Evolutionary conservation across 768 basidiomycete species (phyloP).

Genomic region (Panaeolus papilionaceus): DNA sequence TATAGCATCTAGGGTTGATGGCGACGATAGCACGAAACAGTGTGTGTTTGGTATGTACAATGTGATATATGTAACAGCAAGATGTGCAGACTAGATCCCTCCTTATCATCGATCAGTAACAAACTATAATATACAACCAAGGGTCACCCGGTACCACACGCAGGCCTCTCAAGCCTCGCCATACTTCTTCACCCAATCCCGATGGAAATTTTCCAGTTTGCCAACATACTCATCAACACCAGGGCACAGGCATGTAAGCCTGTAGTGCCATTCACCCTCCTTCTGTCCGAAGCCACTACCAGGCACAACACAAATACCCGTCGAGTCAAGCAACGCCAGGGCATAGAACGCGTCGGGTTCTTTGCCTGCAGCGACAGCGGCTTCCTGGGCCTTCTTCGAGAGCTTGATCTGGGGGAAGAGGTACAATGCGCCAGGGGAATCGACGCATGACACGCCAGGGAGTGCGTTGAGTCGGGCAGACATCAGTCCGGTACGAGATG

Average conservation of each 20-base stretch:
- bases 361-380: constrained; percentile 74
- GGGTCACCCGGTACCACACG: neutral
- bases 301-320: constrained; percentile 93
- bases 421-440: constrained; percentile 93
- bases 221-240: constrained; percentile 92
- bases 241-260: constrained; percentile 93
- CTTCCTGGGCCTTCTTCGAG: constrained; percentile 72
- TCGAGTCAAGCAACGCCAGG: constrained; percentile 81
- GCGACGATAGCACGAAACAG: neutral
- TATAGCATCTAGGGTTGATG: neutral
- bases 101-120: neutral
- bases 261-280: constrained; percentile 88
- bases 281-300: constrained; percentile 96
- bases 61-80: constrained; percentile 9
- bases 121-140: constrained; percentile 9
- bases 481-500: constrained; percentile 75
- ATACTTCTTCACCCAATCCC: constrained; percentile 41
- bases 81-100: neutral
- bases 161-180: constrained; percentile 26
- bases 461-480: constrained; percentile 79
- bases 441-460: constrained; percentile 88
- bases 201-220: constrained; percentile 67
- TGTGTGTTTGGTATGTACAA: constrained; percentile 4
- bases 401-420: constrained; percentile 87
- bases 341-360: constrained; percentile 91